Evolutionary conservation across 768 basidiomycete species (phyloP), one percentile per base, ranked within the genome.

Genomic region (Suillus bovinus): DNA sequence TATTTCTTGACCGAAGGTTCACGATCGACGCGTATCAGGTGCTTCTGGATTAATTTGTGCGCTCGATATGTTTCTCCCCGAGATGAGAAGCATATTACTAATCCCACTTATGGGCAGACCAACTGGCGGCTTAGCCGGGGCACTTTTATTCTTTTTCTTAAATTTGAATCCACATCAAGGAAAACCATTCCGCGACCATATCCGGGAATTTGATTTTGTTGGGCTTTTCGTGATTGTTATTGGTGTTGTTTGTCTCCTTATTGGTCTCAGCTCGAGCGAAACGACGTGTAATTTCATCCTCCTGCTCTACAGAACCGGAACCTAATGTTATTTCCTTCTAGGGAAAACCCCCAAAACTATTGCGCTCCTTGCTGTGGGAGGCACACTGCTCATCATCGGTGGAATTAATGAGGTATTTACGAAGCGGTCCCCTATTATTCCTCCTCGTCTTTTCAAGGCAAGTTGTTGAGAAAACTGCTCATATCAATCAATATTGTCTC

Each of bases 241-340:
- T 22, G 78, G 77, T 31, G 70, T 80, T 38, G 68, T 78, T 24
- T 76, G 76, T 63, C 64, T 80, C 9, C 67, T 80, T 29, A 55
- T 80, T 9, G 80, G 79, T 11, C 77, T 80, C 64, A 74, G 75
- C 63, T 69, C 71, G 13, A 72, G 73, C 29, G 71, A 77, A 64
- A 70, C 64, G 0, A 64, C 67, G 4, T 81, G 77, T 77, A 60
- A 27, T 38, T 16, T 38, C 17, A 27, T 70, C 54, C 17, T 42
- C 31, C 36, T 27, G 8, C 29, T 11, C 3, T 39, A 24, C 22
- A 5, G 53, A 54, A 39, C 20, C n/a, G 9, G 24, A 36, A 46
- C 60, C 66, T 14, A 69, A 38, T 38, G 14, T 22, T n/a, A 29
- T 38, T 11, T 42, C 5, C 39, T 9, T 36, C 9, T 31, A 74